Percentiles rank a stretch among this genome's conserved stretches.
phyloP scores from a whole-genome alignment of 1,139 yeast species.

The Hemisphaericaspora xylofermentans region DNA sequence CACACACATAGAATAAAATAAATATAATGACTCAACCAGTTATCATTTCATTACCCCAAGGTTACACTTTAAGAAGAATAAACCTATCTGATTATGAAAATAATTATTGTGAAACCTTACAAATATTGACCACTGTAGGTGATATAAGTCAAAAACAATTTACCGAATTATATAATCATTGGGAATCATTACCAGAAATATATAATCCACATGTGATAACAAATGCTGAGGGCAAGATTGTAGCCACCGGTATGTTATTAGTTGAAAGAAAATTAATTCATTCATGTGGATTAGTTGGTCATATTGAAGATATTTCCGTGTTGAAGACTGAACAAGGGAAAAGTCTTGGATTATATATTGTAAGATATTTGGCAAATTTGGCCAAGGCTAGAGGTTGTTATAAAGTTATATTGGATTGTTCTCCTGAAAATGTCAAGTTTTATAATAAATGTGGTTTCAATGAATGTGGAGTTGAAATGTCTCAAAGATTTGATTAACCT shows the following conservation, averaged over 20 bases:
- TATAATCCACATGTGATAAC: conserved; percentile 65
- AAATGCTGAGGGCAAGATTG: conserved; percentile 45
- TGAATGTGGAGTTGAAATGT: conserved; percentile 77
- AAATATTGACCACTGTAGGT: conserved; percentile 66
- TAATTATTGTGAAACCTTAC: conserved; percentile 50
- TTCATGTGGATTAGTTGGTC: conserved; percentile 83
- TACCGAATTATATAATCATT: conserved; percentile 40
- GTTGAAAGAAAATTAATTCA: conserved; percentile 71
- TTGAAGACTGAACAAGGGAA: conserved; percentile 76
- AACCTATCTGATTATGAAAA: conserved; percentile 43
- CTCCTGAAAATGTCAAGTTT: conserved; percentile 74
- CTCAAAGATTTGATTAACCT: conserved; percentile 21
- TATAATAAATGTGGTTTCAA: conserved; percentile 82
- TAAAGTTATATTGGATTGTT: conserved; percentile 88
- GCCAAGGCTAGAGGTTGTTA: conserved; percentile 71
- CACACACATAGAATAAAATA: neutral
- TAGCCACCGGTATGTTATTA: conserved; percentile 48
- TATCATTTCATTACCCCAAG: conserved; percentile 41
- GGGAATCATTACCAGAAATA: conserved; percentile 45
- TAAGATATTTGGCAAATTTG: conserved; percentile 57
- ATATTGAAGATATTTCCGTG: conserved; percentile 93
- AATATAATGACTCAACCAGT: conserved; percentile 7
- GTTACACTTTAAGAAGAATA: conserved; percentile 53
- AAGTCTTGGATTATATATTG: conserved; percentile 68
- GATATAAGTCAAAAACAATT: conserved; percentile 46